A percentile compares a stretch with the other conserved stretches of the same genome.
Conservation (phyloP, 768 basidiomycete species). For the Daedaleopsis nitida region DNA sequence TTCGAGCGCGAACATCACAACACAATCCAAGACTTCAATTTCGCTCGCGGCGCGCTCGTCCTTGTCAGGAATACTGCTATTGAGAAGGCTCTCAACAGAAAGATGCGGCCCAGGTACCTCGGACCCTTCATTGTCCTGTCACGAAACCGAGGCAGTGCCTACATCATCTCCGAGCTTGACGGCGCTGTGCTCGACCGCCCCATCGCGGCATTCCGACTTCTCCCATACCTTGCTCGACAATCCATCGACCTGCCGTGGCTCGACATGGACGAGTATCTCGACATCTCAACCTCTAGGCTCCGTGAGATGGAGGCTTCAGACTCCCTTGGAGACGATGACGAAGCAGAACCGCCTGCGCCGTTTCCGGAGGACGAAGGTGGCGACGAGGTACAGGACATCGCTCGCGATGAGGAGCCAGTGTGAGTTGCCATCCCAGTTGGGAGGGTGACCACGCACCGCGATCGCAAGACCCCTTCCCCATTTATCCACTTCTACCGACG, state of each 20-base stretch:
- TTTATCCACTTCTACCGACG: too few species aligned
- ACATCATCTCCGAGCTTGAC: conserved; percentile 30
- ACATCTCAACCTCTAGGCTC: too few species aligned
- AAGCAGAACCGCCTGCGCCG: too few species aligned
- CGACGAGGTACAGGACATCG: too few species aligned
- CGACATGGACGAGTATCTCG: background rate
- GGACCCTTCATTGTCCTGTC: conserved; percentile 29
- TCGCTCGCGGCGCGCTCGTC: conserved; percentile 26
- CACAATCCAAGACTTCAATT: conserved; percentile 25
- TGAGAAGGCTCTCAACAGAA: conserved; percentile 22
- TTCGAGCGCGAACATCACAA: conserved; percentile 17
- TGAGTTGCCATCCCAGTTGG: too few species aligned
- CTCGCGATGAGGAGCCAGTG: too few species aligned
- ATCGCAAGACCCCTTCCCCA: too few species aligned
- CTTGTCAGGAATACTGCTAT: conserved; percentile 26
- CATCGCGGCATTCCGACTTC: conserved; percentile 20
- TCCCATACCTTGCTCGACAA: conserved; percentile 18
- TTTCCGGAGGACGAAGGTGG: too few species aligned
- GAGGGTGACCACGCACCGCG: too few species aligned
- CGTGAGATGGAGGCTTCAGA: background rate
- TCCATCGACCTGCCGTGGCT: background rate
- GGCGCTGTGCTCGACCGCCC: conserved; percentile 15
- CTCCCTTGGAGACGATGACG: background rate
- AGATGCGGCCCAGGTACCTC: conserved; percentile 23
- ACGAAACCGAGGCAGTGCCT: conserved; percentile 23